Base-by-base conservation (phyloP, 1,284 basidiomycete species). In the Tylopilus sp. region DNA sequence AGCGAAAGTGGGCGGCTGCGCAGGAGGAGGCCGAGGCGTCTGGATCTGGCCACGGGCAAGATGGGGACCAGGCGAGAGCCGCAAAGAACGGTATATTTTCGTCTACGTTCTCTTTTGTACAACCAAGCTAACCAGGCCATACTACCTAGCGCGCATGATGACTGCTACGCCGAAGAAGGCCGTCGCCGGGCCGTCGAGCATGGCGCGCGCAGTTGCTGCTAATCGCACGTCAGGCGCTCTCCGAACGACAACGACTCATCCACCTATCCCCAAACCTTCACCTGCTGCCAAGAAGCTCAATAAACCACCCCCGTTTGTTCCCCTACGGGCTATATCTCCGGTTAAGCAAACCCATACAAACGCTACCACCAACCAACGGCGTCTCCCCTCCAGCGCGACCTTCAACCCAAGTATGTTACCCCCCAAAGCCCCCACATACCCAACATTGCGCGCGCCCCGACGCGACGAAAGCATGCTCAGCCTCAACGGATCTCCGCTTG, bases 401-500 rank as follows among this genome's bases (percentile, higher is more conserved):
- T 89, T 90, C 66, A 85, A 86, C 47, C 87, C 85, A 1, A 62
- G 72, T 8, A 69, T 88, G 56, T n/a, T 66, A 18, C 80, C 75
- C 10, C 63, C 80, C 1, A 82, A 84, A 50, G 78, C 80, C 15
- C 79, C 85, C 7, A 71, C 73, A 26, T 87, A 80, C 57, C 85
- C 85, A 4, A 43, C 59, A 5, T 54, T 74, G 52, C 75, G 78
- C 15, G 63, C 80, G 62, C 83, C 85, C 8, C 77, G 83, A 44
- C 77, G 75, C 57, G 79, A 87, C 55, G 86, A 89, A 64, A 79
- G 72, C 56, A 78, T 89, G 77, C 74, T 89, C 44, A 87, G 83
- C 59, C 67, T 84, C 18, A 89, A 90, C 52, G 87, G 87, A 4
- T 87, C 85, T 1, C 88, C 87, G 0, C 72, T 89, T 9, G 78